Base-by-base conservation (phyloP, 768 basidiomycete species). In the Glaciozyma martinii region DNA sequence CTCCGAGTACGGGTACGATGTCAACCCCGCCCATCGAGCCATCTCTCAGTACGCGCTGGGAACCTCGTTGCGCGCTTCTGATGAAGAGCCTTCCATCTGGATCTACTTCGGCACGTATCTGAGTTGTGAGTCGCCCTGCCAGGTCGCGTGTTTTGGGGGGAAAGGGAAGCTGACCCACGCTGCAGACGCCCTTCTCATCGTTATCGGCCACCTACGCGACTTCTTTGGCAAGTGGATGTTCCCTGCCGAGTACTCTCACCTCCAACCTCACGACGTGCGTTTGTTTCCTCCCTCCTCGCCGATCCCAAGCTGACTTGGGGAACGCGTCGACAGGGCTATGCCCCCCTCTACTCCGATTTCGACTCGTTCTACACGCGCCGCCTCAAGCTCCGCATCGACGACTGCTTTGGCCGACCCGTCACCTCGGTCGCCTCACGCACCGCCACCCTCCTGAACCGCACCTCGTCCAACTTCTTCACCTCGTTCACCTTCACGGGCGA, bases 291-390 rank as follows among this genome's bases (percentile, higher is more conserved):
- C 0, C 29, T 21, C 49, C n/a, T 46, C 40, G 12, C 30, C 43
- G 16, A 25, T 37, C 56, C 25, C 10, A 42, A 65, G 55, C 56
- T 66, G 56, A 52, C 27, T 43, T 10, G 18, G 23, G n/a, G 3
- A 3, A 25, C n/a, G n/a, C 32, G 16, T 23, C 12, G 25, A 3
- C 76, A 97, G 91, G 95, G 94, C 62, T 93, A 95, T 74, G 94
- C 93, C 3, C 89, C 95, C 8, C 82, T 98, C 66, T 94, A 91
- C 78, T 95, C 37, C 9, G 95, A 98, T 76, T 98, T 98, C 71
- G 94, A 98, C 77, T 98, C 95, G 9, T 99, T 98, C 80, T 98
- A 98, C 81, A 94, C 93, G 65, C 90, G 94, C 58, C 87, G 93
- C 5, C 83, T 98, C 70, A 98, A 98, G 76, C 81, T 82, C 16